Evolutionary conservation across 2,329 filamentous ascomycete species (phyloP), one percentile per base, ranked within the genome.

Genomic region (Pseudofabraea citricarpa): DNA sequence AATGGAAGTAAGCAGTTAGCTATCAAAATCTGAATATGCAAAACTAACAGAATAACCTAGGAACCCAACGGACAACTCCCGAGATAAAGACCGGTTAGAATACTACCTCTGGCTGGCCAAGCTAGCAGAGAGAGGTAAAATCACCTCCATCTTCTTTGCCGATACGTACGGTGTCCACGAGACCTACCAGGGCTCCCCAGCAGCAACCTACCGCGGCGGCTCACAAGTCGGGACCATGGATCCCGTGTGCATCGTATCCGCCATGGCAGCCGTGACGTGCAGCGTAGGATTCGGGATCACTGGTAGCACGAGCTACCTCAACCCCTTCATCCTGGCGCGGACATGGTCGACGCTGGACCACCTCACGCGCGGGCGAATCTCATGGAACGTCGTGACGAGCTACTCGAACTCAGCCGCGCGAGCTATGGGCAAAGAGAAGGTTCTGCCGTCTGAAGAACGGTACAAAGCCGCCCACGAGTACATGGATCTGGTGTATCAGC

Each of bases 271-370:
- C 1, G 81, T 69, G 0, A 85, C 82, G 0, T 72, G 75, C 49
- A 81, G 69, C 43, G 71, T 85, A 9, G 77, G 73, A 0, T 85
- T 85, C 47, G 81, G 80, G 1, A 77, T 85, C 1, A 85, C 82
- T 0, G 73, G 79, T 0, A 74, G 76, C 2, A 84, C 81, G 1
- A 83, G 77, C 0, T 85, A 85, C 47, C 38, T 50, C 16, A 41
- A 36, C 20, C 81, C 82, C 0, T 85, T 83, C 54, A 76, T 83
- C 53, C 64, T 86, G 9, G 81, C 82, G 0, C 60, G 81, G 15
- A 65, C 80, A 15, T 60, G 85, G 7, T 78, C 74, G 4, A 85
- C 82, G 0, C 66, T 85, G 0, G 82, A 85, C 54, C 82, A 85
- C 58, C 62, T 85, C 6, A 77, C 78, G 1, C 77, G 75, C 40